A percentile compares a stretch with the other conserved stretches of the same genome.
phyloP scores from a whole-genome alignment of 2,329 filamentous ascomycete genomes.

The Nemania serpens region DNA sequence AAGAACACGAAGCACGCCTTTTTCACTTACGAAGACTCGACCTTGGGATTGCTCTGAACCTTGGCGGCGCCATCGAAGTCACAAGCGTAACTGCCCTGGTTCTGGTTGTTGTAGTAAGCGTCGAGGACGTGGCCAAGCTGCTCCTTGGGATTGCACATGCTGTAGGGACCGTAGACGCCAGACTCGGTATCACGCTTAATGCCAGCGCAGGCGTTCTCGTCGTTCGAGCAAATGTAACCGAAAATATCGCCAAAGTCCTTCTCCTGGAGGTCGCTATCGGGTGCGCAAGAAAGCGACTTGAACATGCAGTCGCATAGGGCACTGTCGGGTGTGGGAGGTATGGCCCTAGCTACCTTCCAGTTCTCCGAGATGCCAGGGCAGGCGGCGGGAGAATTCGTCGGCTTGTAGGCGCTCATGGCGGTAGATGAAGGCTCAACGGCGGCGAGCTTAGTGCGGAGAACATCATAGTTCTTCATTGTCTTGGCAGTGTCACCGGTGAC shows the following conservation, averaged over 20 bases:
- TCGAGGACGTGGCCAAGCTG: slow-evolving; percentile 65
- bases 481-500: slow-evolving; percentile 56
- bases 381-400: slow-evolving; percentile 64
- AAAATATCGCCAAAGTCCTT: slow-evolving; percentile 58
- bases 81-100: slow-evolving; percentile 55
- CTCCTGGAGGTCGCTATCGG: slow-evolving; percentile 55
- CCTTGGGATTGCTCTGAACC: slow-evolving; percentile 35
- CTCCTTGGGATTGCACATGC: slow-evolving; percentile 65
- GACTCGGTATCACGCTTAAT: slow-evolving; percentile 59
- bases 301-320: slow-evolving; percentile 75
- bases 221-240: slow-evolving; percentile 47
- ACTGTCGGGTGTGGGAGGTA: slow-evolving; percentile 73
- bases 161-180: slow-evolving; percentile 65
- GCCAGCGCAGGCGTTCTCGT: slow-evolving; percentile 57
- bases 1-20: not conserved
- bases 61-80: slow-evolving; percentile 62
- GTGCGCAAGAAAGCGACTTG: slow-evolving; percentile 65
- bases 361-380: slow-evolving; percentile 64
- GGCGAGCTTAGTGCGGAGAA: slow-evolving; percentile 65
- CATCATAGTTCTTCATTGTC: slow-evolving; percentile 67
- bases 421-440: slow-evolving; percentile 63
- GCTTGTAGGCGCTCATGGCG: slow-evolving; percentile 63
- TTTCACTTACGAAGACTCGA: slow-evolving; percentile 34
- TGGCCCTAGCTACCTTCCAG: slow-evolving; percentile 65
- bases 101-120: slow-evolving; percentile 60